These are phyloP conservation scores for Pestalotiopsis sp. DNA, from an alignment of 2,329 filamentous ascomycete species.

Conservation along the genomic window DNA sequence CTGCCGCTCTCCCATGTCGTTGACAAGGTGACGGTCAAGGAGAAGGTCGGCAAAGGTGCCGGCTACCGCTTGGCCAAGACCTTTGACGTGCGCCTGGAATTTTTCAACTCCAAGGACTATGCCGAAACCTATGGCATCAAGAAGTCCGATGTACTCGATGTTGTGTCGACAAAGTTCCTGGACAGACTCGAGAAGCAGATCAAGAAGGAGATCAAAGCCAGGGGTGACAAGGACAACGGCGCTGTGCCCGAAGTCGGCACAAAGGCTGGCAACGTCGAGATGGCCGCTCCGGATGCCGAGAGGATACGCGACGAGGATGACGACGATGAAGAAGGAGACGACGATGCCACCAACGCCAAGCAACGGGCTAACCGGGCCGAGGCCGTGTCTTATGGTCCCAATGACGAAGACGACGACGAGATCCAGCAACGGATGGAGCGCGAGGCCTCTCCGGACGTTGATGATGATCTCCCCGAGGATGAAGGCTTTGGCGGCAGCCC, in stretches of 20 bases:
- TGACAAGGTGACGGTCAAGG: conserved; percentile 77
- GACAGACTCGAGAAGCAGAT: conserved; percentile 69
- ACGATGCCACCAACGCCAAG: conserved; percentile 75
- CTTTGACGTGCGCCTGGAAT: conserved; percentile 77
- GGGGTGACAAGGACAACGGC: conserved; percentile 62
- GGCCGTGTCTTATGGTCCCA: conserved; percentile 85
- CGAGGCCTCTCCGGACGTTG: conserved; percentile 57
- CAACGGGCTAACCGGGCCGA: conserved; percentile 74
- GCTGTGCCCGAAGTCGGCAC: conserved; percentile 74
- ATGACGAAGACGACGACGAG: conserved; percentile 86
- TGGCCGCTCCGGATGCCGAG: conserved; percentile 39
- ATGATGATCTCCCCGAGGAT: conserved; percentile 57
- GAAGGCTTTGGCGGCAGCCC: conserved; percentile 54
- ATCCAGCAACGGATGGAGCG: conserved; percentile 65
- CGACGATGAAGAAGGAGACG: conserved; percentile 74
- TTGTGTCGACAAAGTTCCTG: conserved; percentile 80
- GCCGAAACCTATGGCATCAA: conserved; percentile 81
- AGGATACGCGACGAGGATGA: conserved; percentile 47
- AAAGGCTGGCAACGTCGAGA: conserved; percentile 53
- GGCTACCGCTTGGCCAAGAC: conserved; percentile 74
- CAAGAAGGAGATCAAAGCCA: conserved; percentile 81
- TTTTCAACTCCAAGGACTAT: conserved; percentile 87
- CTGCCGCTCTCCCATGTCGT: conserved; percentile 82
- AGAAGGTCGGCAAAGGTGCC: conserved; percentile 72
- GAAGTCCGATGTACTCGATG: conserved; percentile 72